These are phyloP conservation scores for Aspergillus ruber DNA, from an alignment of 2,329 filamentous ascomycete species.

Conservation along the genomic window DNA sequence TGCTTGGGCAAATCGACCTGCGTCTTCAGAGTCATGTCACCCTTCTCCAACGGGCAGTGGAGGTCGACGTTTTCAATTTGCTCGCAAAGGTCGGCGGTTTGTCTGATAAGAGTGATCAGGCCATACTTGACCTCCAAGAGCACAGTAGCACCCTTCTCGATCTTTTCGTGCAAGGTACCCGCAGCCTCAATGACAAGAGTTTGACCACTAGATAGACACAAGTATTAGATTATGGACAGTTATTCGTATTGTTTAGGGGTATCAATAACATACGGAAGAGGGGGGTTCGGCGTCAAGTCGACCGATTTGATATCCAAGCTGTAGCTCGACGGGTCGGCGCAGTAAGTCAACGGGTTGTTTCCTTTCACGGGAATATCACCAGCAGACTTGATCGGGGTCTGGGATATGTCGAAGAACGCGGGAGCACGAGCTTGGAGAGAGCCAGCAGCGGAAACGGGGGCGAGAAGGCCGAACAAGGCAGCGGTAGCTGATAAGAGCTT, in stretches of 20 bases:
- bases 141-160: slow-evolving; percentile 75
- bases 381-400: slow-evolving; percentile 46
- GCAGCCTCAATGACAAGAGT: slow-evolving; percentile 71
- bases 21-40: slow-evolving; percentile 67
- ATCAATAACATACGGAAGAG: slow-evolving; percentile 61
- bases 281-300: slow-evolving; percentile 79
- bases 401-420: slow-evolving; percentile 45
- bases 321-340: slow-evolving; percentile 61
- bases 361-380: slow-evolving; percentile 65
- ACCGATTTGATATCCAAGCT: slow-evolving; percentile 72
- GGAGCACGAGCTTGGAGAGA: slow-evolving; percentile 30
- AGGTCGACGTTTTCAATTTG: slow-evolving; percentile 83
- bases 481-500: slow-evolving; percentile 32
- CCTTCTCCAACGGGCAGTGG: slow-evolving; percentile 79
- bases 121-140: slow-evolving; percentile 87
- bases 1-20: slow-evolving; percentile 75
- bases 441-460: slow-evolving; percentile 36
- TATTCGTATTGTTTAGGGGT: background rate
- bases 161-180: slow-evolving; percentile 65
- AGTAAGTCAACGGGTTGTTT: slow-evolving; percentile 78
- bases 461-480: slow-evolving; percentile 38
- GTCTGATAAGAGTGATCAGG: slow-evolving; percentile 79
- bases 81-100: slow-evolving; percentile 78
- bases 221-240: slow-evolving; percentile 3
- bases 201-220: slow-evolving; percentile 55